Evolutionary conservation across 495 filamentous ascomycete genomes (phyloP), one percentile per base, ranked within the genome.

Genomic region (Penicillium atrosanguineum): DNA sequence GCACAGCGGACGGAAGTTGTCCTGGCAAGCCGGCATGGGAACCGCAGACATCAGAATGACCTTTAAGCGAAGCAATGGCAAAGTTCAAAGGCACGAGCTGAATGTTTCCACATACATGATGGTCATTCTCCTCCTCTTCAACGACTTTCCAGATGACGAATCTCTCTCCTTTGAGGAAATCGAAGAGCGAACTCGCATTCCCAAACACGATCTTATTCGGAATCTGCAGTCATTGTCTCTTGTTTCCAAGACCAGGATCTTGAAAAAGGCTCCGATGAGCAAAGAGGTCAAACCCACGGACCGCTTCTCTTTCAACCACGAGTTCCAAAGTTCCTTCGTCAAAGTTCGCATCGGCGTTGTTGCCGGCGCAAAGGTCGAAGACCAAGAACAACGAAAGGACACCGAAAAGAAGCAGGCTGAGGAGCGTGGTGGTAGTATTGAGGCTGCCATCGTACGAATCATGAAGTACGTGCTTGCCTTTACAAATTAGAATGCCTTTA

Each of bases 51-150:
- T 99, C 48, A 85, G 86, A 50, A 91, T 87, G 50, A 74, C 79
- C 3, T 97, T 97, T 63, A 82, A 85, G 18, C 85, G 85, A 59
- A 85, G 87, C 49, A 83, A 80, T 12, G 81, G 83, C 15, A 90
- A 85, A 62, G 85, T 89, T 19, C 80, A 87, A 37, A 84, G 87
- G 7, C 89, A 96, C 61, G 94, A 99, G 54, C 72, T 99, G 37
- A 96, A 91, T 51, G 90, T 97, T 2, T 85, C 91, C 2, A 99
- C 94, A 0, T 95, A 94, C 62, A 90, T 85, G 50, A 94, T 97
- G 88, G 65, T 97, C 29, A 86, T 99, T 16, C 72, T 99, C 25
- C 58, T 94, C 44, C 82, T 95, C 0, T 99, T 97, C 79, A 97
- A 97, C 60, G 83, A 92, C 41, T 51, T 95, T 0, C 73, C 75